Base-by-base conservation (phyloP, 352 stramenopile species). In the Plasmopara muralis region DNA sequence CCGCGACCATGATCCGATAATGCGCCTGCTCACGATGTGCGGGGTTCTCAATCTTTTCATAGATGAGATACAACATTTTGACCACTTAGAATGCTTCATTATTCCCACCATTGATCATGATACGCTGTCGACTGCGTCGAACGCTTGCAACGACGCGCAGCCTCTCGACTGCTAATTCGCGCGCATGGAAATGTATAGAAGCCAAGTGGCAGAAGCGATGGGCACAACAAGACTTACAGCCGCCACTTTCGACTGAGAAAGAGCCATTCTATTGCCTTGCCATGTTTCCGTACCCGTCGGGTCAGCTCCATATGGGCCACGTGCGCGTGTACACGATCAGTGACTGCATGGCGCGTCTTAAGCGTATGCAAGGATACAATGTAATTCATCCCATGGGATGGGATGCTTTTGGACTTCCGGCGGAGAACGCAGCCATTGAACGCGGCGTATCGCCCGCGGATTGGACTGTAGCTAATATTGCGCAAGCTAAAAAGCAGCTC, bases 221-320 rank as follows among this genome's bases (percentile, higher is more conserved):
- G 79, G 60, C 52, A 34, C 62, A 71, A 34, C 44, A 52, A 44
- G 44, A 64, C 34, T 18, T 44, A 20, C 43, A 58, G 25, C 38
- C 31, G 28, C 6, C 35, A 7, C 44, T 37, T 6, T 6, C n/a
- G 30, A 30, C 33, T 33, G 43, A 39, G 29, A 86, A 87, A 60
- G 60, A 78, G 35, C 70, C 72, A 39, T 92, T 87, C 61, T 97
- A 97, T 64, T 91, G 87, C 45, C 75, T 97, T 57, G 70, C 86
- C 66, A 99, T 99, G 97, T 99, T 99, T 63, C 97, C 97, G 30
- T 99, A 99, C 68, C 97, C 97, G 39, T 99, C 95, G 6, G 85
- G 86, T 1, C 85, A 95, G 50, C 66, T 99, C 48, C 97, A 99
- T 69, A 97, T 99, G 15, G 97, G 97, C 41, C 97, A 99, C 78